Conservation (phyloP, 2,329 filamentous ascomycete genomes). For the Colletotrichum sp. region DNA sequence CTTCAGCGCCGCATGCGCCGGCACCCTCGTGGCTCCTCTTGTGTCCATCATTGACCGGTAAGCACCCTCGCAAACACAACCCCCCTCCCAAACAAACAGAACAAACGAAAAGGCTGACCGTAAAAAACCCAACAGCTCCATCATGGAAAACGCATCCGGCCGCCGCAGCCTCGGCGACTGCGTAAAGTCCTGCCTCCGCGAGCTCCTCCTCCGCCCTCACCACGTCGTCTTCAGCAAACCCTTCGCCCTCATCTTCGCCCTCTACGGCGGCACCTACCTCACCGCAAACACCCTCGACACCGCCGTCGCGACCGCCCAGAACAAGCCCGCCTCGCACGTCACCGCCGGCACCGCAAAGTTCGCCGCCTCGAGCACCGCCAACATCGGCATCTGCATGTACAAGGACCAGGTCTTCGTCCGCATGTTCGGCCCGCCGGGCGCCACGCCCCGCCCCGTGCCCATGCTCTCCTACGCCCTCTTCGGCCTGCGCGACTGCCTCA, state of each 20-base stretch:
- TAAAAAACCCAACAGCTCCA: conserved; percentile 54
- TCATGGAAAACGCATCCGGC: conserved; percentile 84
- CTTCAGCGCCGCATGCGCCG: conserved; percentile 73
- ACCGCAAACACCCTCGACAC: conserved; percentile 91
- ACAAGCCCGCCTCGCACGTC: conserved; percentile 63
- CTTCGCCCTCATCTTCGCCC: conserved; percentile 71
- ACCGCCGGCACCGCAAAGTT: conserved; percentile 84
- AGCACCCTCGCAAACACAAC: background rate
- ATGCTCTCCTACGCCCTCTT: conserved; percentile 79
- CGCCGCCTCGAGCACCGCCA: conserved; percentile 77
- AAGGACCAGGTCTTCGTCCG: conserved; percentile 87
- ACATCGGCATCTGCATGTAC: conserved; percentile 85
- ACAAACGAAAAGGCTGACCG: background rate
- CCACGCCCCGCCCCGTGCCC: conserved; percentile 63
- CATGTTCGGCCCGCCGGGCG: conserved; percentile 73
- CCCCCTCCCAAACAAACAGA: background rate
- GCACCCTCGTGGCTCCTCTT: conserved; percentile 78
- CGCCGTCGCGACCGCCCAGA: conserved; percentile 65
- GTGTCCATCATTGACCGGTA: conserved; percentile 90
- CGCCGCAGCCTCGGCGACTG: conserved; percentile 64
- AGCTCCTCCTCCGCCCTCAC: conserved; percentile 65
- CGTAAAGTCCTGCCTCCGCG: conserved; percentile 60
- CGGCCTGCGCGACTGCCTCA: conserved; percentile 81
- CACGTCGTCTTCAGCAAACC: conserved; percentile 67
- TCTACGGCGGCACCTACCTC: conserved; percentile 90